Conservation (phyloP, 768 basidiomycete species). For the Pisolithus microcarpus region DNA sequence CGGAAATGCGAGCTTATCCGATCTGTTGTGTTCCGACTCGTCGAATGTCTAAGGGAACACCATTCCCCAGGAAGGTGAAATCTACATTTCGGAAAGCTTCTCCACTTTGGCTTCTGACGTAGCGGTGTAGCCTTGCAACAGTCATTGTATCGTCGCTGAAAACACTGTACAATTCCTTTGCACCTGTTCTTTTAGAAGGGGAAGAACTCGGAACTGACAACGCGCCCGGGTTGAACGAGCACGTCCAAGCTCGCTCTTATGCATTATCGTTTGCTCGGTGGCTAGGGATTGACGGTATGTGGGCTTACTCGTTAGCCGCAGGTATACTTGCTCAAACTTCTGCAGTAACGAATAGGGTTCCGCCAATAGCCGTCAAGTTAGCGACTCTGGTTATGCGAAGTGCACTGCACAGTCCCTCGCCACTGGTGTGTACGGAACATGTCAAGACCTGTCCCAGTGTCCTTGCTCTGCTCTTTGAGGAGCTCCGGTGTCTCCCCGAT, state of each 20-base stretch:
- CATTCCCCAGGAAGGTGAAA: conserved; percentile 17
- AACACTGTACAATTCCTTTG: conserved; percentile 12
- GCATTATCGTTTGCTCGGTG: conserved; percentile 37
- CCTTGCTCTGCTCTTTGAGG: conserved; percentile 49
- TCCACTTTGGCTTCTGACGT: background rate
- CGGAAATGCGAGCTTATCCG: conserved; percentile 16
- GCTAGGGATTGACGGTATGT: conserved; percentile 26
- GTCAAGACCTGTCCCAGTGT: conserved; percentile 26
- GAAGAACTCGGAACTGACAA: background rate
- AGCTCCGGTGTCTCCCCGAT: conserved; percentile 35
- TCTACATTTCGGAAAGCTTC: background rate
- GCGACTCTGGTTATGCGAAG: conserved; percentile 10
- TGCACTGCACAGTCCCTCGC: background rate
- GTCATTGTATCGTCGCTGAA: conserved; percentile 8
- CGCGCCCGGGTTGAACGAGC: conserved; percentile 7
- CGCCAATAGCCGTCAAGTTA: conserved; percentile 18
- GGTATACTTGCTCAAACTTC: background rate
- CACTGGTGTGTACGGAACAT: conserved; percentile 12
- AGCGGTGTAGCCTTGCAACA: conserved; percentile 9
- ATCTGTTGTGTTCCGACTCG: conserved; percentile 14
- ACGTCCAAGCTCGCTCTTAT: conserved; percentile 34
- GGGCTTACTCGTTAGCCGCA: background rate
- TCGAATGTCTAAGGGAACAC: conserved; percentile 13
- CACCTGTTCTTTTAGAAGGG: conserved; percentile 4
- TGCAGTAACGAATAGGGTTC: conserved; percentile 4